Evolutionary conservation across 2,329 filamentous ascomycete species (phyloP).

Genomic region (Thermoascus crustaceus): DNA sequence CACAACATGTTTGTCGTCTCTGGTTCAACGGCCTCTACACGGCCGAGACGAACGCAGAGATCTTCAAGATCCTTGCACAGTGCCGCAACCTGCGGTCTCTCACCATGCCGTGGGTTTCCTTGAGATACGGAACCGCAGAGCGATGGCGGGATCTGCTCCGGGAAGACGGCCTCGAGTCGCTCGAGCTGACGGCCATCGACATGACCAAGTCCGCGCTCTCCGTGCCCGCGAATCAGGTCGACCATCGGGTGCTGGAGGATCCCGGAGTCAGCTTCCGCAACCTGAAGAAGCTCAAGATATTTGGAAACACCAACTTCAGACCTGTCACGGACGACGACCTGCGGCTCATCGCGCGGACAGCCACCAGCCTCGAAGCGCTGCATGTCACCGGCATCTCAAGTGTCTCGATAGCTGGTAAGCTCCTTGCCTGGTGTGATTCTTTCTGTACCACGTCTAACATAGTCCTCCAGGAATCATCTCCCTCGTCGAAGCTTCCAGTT

Average conservation of each 20-base stretch:
- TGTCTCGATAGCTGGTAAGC: slow-evolving; percentile 40
- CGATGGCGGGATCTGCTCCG: slow-evolving; percentile 44
- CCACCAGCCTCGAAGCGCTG: slow-evolving; percentile 44
- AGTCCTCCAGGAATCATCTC: slow-evolving; percentile 37
- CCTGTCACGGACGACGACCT: slow-evolving; percentile 45
- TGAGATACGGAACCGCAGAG: slow-evolving; percentile 40
- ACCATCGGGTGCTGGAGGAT: slow-evolving; percentile 38
- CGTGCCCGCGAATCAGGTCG: slow-evolving; percentile 31
- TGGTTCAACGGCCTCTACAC: slow-evolving; percentile 50
- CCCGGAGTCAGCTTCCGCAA: slow-evolving; percentile 40
- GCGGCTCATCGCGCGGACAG: slow-evolving; percentile 42
- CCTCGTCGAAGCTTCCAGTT: slow-evolving; percentile 42
- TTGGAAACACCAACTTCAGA: slow-evolving; percentile 47
- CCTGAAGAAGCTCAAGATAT: slow-evolving; percentile 46
- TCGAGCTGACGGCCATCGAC: slow-evolving; percentile 45
- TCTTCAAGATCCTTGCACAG: slow-evolving; percentile 41
- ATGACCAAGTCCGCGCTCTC: slow-evolving; percentile 39
- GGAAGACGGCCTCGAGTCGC: slow-evolving; percentile 37
- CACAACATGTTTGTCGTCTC: slow-evolving; percentile 43
- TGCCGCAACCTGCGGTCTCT: slow-evolving; percentile 41
- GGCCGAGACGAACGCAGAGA: slow-evolving; percentile 41
- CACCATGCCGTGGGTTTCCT: slow-evolving; percentile 46
- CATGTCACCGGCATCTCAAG: slow-evolving; percentile 48
- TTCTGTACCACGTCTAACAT: slow-evolving; percentile 5
- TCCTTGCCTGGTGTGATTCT: not conserved